Base-by-base conservation (phyloP, 306 rosid genomes). In the Prunus fruticosa region DNA sequence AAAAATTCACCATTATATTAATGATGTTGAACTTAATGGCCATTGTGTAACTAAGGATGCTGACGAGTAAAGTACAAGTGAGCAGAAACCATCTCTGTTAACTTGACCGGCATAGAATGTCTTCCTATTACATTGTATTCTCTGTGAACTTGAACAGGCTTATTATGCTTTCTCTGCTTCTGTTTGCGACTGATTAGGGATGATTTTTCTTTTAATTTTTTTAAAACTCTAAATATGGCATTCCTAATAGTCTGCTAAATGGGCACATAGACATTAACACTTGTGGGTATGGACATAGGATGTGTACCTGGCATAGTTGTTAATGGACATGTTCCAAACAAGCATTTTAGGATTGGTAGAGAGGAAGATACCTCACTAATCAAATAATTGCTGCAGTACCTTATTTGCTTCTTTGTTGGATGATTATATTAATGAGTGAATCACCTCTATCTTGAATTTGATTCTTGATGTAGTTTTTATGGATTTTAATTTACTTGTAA, bases 401-500 rank as follows among this genome's bases (percentile, higher is more conserved):
- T 43, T 45, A 25, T 73, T 60, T 43, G 27, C 56, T 73, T 60
- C 11, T 23, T 43, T 58, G 25, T 54, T 56, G 76, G 23, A 73
- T 58, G 18, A 43, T 60, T 23, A 23, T 43, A 43, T 18, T 50
- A 27, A 27, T 28, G 28, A 52, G 47, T 27, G 45, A 69, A 49
- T 11, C 23, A 51, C 67, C 28, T 71, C 32, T 34, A 61, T 58
- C 62, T 46, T 58, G 60, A 67, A 27, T 68, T 51, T n/a, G 54
- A 46, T 47, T 34, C 76, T 64, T 64, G 74, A 57, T 65, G 18
- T 46, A 25, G 41, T n/a, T 63, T 64, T 22, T 77, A 7, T 62
- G 50, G n/a, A 53, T 56, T 57, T 75, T 58, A 43, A n/a, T 65
- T 49, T 70, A 58, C 75, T 84, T 60, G 63, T 54, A 72, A 69